Base-by-base conservation (phyloP, 192 early-diverging fungal species). In the Chytriomyces confervae region DNA sequence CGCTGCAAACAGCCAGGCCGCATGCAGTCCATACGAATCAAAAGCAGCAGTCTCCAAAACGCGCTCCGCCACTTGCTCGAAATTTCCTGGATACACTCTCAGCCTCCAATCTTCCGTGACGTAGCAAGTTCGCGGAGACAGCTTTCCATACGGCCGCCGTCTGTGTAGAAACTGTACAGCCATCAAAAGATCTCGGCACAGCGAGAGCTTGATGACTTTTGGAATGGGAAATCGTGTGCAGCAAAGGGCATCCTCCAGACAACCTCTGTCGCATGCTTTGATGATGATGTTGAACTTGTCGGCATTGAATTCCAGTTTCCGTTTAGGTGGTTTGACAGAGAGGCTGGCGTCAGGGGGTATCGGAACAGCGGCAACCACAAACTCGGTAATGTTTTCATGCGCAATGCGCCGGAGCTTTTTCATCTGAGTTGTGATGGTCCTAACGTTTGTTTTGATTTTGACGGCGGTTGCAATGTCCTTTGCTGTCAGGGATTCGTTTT, bases 91-190 rank as follows among this genome's bases (percentile, higher is more conserved):
- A 45, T 67, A 66, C 24, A 78, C 29, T 71, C 61, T 78, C 13
- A 78, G 53, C 53, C 77, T 53, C 67, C 66, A 78, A 63, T 51
- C 77, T 9, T 57, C 77, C 7, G 69, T 69, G 8, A 78, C 68
- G n/a, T 36, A 70, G 47, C 77, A 78, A 23, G 29, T 51, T 10
- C 61, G 11, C 0, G 67, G 24, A 16, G 53, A 62, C 6, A 78
- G 51, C 46, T 27, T 16, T 2, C 77, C 77, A 50, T 46, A 36
- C 13, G 69, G 66, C 10, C 69, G 68, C 6, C 9, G 50, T 11
- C 36, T 60, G 69, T 78, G 61, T 10, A 78, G 50, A 51, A 53
- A 62, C 27, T 48, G 20, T 16, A 69, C 11, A 16, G 27, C 77
- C n/a, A n/a, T 18, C 11, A 70, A 46, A 8, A 78, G 24, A 48